Percentiles rank a stretch among this genome's conserved stretches.
These are phyloP conservation scores for Acorus calamus DNA, from an alignment of 106 monocot genomes.

Conservation along the genomic window DNA sequence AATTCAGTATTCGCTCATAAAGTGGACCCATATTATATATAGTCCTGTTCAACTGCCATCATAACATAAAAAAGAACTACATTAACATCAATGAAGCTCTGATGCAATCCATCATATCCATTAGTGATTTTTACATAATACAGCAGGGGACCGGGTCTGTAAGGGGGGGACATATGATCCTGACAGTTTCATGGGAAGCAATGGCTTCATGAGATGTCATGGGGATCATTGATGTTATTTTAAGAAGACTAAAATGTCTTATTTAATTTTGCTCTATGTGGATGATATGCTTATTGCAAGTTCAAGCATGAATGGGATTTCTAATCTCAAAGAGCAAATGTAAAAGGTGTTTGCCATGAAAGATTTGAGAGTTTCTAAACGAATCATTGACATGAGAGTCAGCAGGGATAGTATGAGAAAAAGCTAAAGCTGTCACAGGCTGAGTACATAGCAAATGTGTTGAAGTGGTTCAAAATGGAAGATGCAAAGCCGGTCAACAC, in stretches of 20 bases:
- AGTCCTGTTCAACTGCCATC: too few species aligned
- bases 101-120: too few species aligned
- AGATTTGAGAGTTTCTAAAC: neutral
- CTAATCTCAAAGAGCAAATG: neutral
- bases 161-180: too few species aligned
- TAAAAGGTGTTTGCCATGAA: conserved; percentile 4
- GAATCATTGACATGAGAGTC: conserved; percentile 1
- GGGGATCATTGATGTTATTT: neutral
- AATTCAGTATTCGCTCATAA: too few species aligned
- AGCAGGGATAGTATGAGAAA: too few species aligned
- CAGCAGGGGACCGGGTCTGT: too few species aligned
- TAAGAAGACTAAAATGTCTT: neutral
- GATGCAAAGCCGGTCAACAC: neutral
- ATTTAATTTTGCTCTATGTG: conserved; percentile 5
- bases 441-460: neutral
- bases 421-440: neutral
- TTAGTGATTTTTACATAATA: too few species aligned
- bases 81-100: too few species aligned
- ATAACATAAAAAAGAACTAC: too few species aligned
- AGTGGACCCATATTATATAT: too few species aligned
- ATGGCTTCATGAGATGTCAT: neutral
- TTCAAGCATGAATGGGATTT: neutral
- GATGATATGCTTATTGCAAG: conserved; percentile 9
- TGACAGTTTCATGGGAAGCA: neutral
- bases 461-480: neutral